A percentile compares a stretch with the other conserved stretches of the same genome.
These are phyloP conservation scores for Sordariomycetes sp. DNA, from an alignment of 2,329 filamentous ascomycete genomes.

Conservation along the genomic window DNA sequence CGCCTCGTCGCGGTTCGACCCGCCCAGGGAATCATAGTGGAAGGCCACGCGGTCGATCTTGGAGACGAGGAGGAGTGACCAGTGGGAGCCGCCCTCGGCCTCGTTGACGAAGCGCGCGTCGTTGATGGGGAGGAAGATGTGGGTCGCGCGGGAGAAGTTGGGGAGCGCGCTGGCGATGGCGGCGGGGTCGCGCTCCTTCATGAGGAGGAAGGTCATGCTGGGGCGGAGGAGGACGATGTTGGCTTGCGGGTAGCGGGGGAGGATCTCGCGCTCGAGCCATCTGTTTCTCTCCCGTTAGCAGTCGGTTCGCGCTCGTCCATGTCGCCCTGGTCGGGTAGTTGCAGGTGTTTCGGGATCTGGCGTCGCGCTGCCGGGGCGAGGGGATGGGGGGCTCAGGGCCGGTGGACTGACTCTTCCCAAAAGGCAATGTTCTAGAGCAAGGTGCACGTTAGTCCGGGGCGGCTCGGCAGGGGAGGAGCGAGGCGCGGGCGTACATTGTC, in stretches of 20 bases:
- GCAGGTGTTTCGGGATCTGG: background rate
- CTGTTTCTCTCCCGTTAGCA: slow-evolving; percentile 17
- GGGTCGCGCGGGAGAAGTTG: slow-evolving; percentile 66
- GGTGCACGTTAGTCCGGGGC: slow-evolving; percentile 1
- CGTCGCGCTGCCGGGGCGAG: background rate
- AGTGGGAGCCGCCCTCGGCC: slow-evolving; percentile 87
- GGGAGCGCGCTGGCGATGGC: slow-evolving; percentile 58
- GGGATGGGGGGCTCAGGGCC: background rate
- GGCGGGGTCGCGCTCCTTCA: slow-evolving; percentile 52
- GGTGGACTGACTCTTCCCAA: slow-evolving; percentile 71
- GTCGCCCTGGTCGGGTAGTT: background rate
- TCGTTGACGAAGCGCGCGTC: slow-evolving; percentile 64
- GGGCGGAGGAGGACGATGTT: slow-evolving; percentile 85
- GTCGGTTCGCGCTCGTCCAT: background rate
- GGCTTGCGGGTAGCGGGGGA: slow-evolving; percentile 66
- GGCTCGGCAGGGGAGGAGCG: background rate
- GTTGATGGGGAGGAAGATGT: slow-evolving; percentile 93
- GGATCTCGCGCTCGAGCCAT: slow-evolving; percentile 81
- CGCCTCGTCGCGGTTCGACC: slow-evolving; percentile 65
- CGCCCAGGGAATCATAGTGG: slow-evolving; percentile 83
- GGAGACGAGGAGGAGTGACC: slow-evolving; percentile 84
- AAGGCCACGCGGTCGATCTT: slow-evolving; percentile 84
- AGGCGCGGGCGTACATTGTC: slow-evolving; percentile 61
- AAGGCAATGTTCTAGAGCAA: slow-evolving; percentile 71
- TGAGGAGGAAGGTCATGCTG: slow-evolving; percentile 83